Base-by-base conservation (phyloP, 805 yeast genomes). In the Candida succiphila region DNA sequence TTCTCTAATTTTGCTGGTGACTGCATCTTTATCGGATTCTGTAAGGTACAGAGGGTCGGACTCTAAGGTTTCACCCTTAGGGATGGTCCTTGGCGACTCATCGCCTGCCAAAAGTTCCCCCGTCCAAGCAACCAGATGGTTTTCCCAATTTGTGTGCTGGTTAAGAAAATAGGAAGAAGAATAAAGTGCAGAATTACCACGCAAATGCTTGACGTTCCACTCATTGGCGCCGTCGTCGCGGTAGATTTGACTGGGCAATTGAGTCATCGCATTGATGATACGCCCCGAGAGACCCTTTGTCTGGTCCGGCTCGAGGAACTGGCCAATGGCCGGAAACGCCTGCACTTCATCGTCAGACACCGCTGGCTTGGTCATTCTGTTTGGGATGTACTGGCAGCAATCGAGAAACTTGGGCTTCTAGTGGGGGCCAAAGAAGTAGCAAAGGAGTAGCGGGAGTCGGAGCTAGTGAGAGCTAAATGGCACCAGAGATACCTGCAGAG, bases 51-150 rank as follows among this genome's bases (percentile, higher is more conserved):
- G 61, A 0, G 86, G 81, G 43, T 81, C 88, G 25, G 65, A 75
- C 34, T 65, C 61, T 29, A 62, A 53, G 2, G 44, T 31, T 37
- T 45, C 48, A 16, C 41, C 38, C 12, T 32, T 32, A 8, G 54
- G 51, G 24, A 52, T 51, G 2, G 49, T 36, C 22, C 47, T 45
- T 14, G 55, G 53, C 2, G 42, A 27, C 33, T 47, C 54, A 33
- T 51, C 40, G 19, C 44, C 33, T 13, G 52, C 44, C 31, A 57
- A 55, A 39, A 92, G 64, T 55, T 87, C 97, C 30, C 98, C 98
- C 0, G 96, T 83, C 98, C 98, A 92, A 1, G 86, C 96, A 33
- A 92, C 76, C 32, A 85, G 60, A 43, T 86, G 84, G 30, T 88
- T 78, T 40, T 87, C 94, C 92, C 96, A 89, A 17, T 76, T 71